Evolutionary conservation across 2,329 filamentous ascomycete species (phyloP).

Genomic region (Cryphonectria carpinicola): DNA sequence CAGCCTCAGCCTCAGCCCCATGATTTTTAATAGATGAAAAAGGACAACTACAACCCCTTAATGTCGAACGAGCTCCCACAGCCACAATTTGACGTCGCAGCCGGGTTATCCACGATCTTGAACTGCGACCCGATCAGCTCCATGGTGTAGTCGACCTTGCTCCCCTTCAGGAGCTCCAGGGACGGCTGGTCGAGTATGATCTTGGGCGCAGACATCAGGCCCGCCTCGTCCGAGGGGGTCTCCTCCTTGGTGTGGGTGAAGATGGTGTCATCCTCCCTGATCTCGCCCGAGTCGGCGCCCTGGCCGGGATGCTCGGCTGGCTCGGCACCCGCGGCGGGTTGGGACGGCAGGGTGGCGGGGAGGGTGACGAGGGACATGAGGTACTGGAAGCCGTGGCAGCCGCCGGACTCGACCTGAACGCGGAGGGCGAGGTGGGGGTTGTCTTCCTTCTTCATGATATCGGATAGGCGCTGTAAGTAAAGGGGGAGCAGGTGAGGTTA

Average conservation of each 20-base stretch:
- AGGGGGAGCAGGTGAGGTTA: neutral
- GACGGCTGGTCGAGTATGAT: conserved; percentile 88
- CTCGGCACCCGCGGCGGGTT: conserved; percentile 25
- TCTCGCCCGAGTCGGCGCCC: conserved; percentile 39
- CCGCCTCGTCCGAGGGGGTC: conserved; percentile 35
- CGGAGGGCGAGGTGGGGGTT: conserved; percentile 87
- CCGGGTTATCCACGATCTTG: conserved; percentile 92
- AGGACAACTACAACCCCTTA: conserved; percentile 46
- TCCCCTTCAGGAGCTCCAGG: conserved; percentile 85
- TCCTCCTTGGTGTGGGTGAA: conserved; percentile 70
- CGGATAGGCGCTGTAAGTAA: conserved; percentile 66
- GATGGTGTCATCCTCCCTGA: conserved; percentile 81
- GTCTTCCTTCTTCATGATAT: conserved; percentile 72
- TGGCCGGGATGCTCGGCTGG: conserved; percentile 31
- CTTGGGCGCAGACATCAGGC: conserved; percentile 58
- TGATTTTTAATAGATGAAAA: neutral
- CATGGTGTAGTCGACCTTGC: conserved; percentile 94
- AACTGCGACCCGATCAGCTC: conserved; percentile 90
- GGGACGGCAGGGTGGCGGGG: conserved; percentile 42
- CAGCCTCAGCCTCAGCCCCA: neutral
- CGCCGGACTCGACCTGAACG: conserved; percentile 88
- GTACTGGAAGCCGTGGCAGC: conserved; percentile 98
- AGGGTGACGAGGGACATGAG: conserved; percentile 82
- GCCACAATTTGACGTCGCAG: conserved; percentile 91
- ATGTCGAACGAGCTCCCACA: conserved; percentile 98